Base-by-base conservation (phyloP, 768 basidiomycete genomes). In the Candolleomyces aberdarensis region DNA sequence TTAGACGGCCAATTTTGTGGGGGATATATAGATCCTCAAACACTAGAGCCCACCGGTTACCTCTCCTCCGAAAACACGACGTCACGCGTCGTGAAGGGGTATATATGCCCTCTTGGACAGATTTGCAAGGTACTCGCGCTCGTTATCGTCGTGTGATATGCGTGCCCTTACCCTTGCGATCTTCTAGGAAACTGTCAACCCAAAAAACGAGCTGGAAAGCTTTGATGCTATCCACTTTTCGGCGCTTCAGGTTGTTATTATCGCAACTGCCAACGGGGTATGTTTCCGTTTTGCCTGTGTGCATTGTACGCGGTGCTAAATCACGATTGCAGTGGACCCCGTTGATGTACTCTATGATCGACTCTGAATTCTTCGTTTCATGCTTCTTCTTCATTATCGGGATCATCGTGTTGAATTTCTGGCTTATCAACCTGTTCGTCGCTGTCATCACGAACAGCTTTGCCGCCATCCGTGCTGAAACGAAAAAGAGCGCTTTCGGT, bases 391-490 rank as follows among this genome's bases (percentile, higher is more conserved):
- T 92, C 77, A 88, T 98, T 62, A 74, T 86, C 32, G 88, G 87
- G 58, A 78, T 98, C 62, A 76, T 98, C 64, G 83, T 97, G 22
- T 81, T 98, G 66, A 96, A 98, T 72, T 93, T 97, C 71, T 94
- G 92, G 92, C 80, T 96, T 60, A 88, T 96, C 79, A 94, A 95
- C 70, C 74, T 97, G 48, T 91, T 96, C 70, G 92, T 97, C 59
- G 95, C 96, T 17, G 94, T 97, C n/a, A 96, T 96, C 63, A 93
- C 94, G 31, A 91, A 94, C 68, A 92, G 92, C 0, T 98, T 98
- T 71, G 85, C 86, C 17, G 91, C 90, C 15, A 97, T 97, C 62
- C 80, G 93, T 40, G 81, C 85, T 4, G 88, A 93, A 67, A 97
- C 96, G 3, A 85, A 87, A 71, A 90, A 89, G 70, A 94, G 92